Conservation (phyloP, 495 filamentous ascomycete species). For the Penicillium cosmopolitanum region DNA sequence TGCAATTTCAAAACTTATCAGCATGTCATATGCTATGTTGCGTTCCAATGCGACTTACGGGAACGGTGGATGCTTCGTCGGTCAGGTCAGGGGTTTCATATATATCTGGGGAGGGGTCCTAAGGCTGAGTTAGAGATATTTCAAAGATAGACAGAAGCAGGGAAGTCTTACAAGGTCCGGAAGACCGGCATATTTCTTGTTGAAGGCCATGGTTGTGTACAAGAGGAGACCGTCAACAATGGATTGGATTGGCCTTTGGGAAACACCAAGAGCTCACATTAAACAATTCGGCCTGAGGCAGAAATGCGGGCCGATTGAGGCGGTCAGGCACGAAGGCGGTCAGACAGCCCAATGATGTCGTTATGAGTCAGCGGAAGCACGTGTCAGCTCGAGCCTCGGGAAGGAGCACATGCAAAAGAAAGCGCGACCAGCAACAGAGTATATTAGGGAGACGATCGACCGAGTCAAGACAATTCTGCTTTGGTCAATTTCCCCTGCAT, state of each 20-base stretch:
- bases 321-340: not conserved
- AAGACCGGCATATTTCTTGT: slow-evolving; percentile 79
- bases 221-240: slow-evolving; percentile 22
- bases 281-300: slow-evolving; percentile 11
- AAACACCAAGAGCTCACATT: slow-evolving; percentile 8
- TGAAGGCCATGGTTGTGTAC: slow-evolving; percentile 46
- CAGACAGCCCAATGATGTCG: slow-evolving; percentile 1
- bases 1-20: slow-evolving; percentile 24
- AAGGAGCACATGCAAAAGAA: slow-evolving; percentile 21
- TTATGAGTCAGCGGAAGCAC: slow-evolving; percentile 25
- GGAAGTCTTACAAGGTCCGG: slow-evolving; percentile 73
- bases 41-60: slow-evolving; percentile 50
- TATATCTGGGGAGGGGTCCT: slow-evolving; percentile 91
- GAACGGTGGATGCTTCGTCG: slow-evolving; percentile 84
- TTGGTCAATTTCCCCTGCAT: not conserved
- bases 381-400: slow-evolving; percentile 32
- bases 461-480: not conserved
- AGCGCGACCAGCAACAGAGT: slow-evolving; percentile 2
- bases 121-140: slow-evolving; percentile 18
- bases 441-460: slow-evolving; percentile 17
- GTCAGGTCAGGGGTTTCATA: slow-evolving; percentile 93
- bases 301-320: not conserved
- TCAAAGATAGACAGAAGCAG: not conserved
- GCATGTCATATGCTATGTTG: not conserved
- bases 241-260: slow-evolving; percentile 7